Evolutionary conservation across 176 grass and related monocot genomes (phyloP), one percentile per base, ranked within the genome.

Genomic region (Aechmea fasciata): DNA sequence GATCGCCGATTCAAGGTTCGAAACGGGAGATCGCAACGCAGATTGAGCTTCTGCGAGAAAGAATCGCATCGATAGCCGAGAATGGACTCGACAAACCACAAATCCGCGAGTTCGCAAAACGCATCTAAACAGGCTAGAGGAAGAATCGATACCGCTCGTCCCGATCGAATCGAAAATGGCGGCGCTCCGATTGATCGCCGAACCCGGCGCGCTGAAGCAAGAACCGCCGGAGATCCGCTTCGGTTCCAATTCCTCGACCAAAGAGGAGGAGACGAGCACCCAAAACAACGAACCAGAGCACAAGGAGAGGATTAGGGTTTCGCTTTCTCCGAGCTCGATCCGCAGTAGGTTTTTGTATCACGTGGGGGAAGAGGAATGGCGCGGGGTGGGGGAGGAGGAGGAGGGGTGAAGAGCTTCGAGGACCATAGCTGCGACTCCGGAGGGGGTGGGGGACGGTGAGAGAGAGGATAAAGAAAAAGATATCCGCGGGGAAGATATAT

Each of bases 401-500:
- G 33, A 41, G 33, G 33, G 6, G 33, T 41, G 33, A 41, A 41
- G 33, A 41, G 33, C 33, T 41, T 7, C 33, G 33, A 41, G 33
- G 33, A 41, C 33, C 33, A 41, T 41, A 7, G 33, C 33, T 41
- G 33, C 33, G 4, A 41, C 33, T 41, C 6, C 6, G 33, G 29
- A 33, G 29, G 29, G 3, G 29, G 3, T 0, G 1, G 33, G 6
- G 11, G 50, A 66, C 67, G 49, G 49, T 67, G 65, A 69, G 69
- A 69, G 61, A 48, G 13, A 50, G 54, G 25, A 26, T 26, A 9
- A 3, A 13, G 33, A 19, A 63, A 52, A 28, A 68, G 50, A 78
- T 57, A 65, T 68, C 19, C 63, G 50, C 28, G 50, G 67, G 52
- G 47, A 5, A 61, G 48, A 77, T 64, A 77, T 64, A 77, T 77